Conservation (phyloP, 495 filamentous ascomycete species). For the Penicillium malachiteum region DNA sequence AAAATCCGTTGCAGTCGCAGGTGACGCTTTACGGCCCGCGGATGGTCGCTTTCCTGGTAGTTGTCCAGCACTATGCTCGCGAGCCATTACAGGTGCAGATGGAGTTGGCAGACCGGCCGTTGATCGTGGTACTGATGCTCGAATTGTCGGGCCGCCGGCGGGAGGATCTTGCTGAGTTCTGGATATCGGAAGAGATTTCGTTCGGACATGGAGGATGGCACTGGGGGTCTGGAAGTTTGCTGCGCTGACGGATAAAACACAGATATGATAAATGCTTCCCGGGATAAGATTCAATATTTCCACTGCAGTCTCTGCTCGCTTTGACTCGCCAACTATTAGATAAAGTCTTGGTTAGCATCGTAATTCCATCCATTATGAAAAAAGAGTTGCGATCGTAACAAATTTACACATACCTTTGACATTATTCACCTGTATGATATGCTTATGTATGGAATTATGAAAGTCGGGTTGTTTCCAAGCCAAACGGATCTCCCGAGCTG, state of each 20-base stretch:
- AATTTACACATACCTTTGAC: slow-evolving; percentile 62
- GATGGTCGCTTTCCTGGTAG: slow-evolving; percentile 62
- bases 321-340: slow-evolving; percentile 75
- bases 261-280: slow-evolving; percentile 84
- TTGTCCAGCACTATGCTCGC: slow-evolving; percentile 61
- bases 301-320: slow-evolving; percentile 81
- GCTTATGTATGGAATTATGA: slow-evolving; percentile 76
- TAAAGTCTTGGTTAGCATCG: slow-evolving; percentile 1
- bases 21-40: slow-evolving; percentile 73
- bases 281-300: slow-evolving; percentile 83
- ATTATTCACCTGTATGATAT: slow-evolving; percentile 90
- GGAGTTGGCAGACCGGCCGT: slow-evolving; percentile 54
- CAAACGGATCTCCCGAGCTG: slow-evolving; percentile 80
- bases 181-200: slow-evolving; percentile 56
- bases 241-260: slow-evolving; percentile 83
- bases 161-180: slow-evolving; percentile 52
- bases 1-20: slow-evolving; percentile 60
- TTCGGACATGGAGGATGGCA: slow-evolving; percentile 76
- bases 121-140: slow-evolving; percentile 44
- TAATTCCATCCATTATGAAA: not conserved
- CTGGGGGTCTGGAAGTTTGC: slow-evolving; percentile 91
- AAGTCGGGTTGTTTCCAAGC: slow-evolving; percentile 84
- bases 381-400: not conserved
- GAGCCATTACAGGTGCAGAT: slow-evolving; percentile 54
- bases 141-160: slow-evolving; percentile 37